These are phyloP conservation scores for Chaetoceros tenuissimus DNA, from an alignment of 108 stramenopile species.

Conservation along the genomic window DNA sequence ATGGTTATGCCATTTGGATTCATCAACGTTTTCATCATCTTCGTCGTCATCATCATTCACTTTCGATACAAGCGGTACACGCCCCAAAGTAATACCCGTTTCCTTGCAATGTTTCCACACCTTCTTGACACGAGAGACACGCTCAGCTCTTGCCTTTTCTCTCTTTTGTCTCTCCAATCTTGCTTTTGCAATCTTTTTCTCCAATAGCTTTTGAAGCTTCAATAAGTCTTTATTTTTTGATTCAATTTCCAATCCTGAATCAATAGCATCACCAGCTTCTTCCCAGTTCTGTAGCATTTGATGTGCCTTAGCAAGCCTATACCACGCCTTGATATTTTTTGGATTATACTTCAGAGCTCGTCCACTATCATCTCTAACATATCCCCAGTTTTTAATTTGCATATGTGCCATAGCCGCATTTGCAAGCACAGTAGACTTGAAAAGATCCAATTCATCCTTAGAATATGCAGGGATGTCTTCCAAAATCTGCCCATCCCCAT, in stretches of 20 bases:
- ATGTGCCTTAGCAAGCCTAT: conserved; percentile 76
- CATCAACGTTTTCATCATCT: conserved; percentile 35
- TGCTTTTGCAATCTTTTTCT: conserved; percentile 52
- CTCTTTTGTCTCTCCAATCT: conserved; percentile 64
- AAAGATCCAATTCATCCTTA: conserved; percentile 54
- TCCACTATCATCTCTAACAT: conserved; percentile 55
- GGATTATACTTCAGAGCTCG: conserved; percentile 49
- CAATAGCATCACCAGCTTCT: conserved; percentile 76
- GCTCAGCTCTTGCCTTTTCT: conserved; percentile 68
- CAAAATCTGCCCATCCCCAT: background rate
- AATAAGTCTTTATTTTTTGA: conserved; percentile 57
- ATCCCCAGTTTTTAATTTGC: conserved; percentile 82
- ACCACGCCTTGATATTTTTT: conserved; percentile 80
- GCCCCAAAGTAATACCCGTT: conserved; percentile 51
- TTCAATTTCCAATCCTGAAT: conserved; percentile 48
- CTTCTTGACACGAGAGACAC: conserved; percentile 62
- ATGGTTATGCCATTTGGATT: conserved; percentile 81
- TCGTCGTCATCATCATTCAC: conserved; percentile 68
- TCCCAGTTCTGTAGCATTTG: conserved; percentile 76
- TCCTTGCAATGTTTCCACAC: conserved; percentile 84
- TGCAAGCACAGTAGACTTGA: conserved; percentile 54
- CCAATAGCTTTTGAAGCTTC: conserved; percentile 47
- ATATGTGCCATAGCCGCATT: conserved; percentile 80
- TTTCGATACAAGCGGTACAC: conserved; percentile 65
- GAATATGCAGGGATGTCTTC: conserved; percentile 43